A percentile compares a stretch with the other conserved stretches of the same genome.
Evolutionary conservation across 169 alveolate genomes (phyloP).

Genomic region (Plasmodium malariae): DNA sequence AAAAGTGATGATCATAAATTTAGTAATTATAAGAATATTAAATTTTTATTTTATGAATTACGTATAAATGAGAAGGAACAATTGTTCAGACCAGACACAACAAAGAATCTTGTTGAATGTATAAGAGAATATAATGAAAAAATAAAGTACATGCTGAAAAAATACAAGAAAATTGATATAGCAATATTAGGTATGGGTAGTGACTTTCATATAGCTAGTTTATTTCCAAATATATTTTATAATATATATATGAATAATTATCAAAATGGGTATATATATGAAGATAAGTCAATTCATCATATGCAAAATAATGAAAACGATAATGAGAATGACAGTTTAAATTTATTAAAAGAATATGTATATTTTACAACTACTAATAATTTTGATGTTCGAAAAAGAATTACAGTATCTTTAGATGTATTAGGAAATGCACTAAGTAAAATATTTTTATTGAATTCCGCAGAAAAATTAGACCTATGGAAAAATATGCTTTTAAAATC

Average conservation of each 20-base stretch:
- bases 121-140: constrained; percentile 60
- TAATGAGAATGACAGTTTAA: constrained; percentile 45
- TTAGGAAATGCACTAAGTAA: constrained; percentile 78
- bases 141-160: constrained; percentile 31
- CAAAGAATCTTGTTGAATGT: constrained; percentile 33
- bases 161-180: constrained; percentile 46
- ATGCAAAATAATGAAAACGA: neutral
- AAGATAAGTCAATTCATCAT: constrained; percentile 13
- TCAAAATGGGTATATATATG: constrained; percentile 53
- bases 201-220: constrained; percentile 62
- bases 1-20: constrained; percentile 57
- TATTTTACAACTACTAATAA: constrained; percentile 76
- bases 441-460: constrained; percentile 76
- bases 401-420: constrained; percentile 79
- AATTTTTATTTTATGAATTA: constrained; percentile 46
- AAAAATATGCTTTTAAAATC: constrained; percentile 57
- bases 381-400: constrained; percentile 79
- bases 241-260: constrained; percentile 61
- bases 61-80: constrained; percentile 54
- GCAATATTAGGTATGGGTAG: constrained; percentile 75
- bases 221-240: constrained; percentile 45
- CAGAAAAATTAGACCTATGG: constrained; percentile 80
- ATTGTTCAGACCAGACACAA: constrained; percentile 47
- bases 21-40: constrained; percentile 64
- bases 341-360: constrained; percentile 43